Evolutionary conservation across 176 grass and related monocot genomes (phyloP), one percentile per base, ranked within the genome.

Genomic region (Areca catechu): DNA sequence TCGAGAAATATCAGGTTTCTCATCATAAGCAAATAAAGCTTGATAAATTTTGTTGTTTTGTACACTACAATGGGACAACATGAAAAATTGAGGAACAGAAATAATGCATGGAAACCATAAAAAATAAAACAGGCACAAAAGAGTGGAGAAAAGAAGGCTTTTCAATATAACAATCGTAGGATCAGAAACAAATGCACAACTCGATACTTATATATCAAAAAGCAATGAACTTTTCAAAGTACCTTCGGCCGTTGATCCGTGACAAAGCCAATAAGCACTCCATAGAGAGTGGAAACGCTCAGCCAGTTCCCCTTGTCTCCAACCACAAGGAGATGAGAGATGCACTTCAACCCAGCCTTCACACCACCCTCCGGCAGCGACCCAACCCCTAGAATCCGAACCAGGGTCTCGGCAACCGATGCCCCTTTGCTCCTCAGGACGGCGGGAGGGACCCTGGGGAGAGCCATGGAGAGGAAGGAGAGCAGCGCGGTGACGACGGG

Each of bases 281-380:
- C 63, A 21, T 80, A 97, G 4, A 81, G 74, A 49, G 78, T 71
- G 47, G 70, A 71, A 48, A 97, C 49, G 17, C 67, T 57, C 56
- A 63, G 54, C 92, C 92, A 97, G 76, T 75, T 88, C 22, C 65
- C 57, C 27, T 79, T 88, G 16, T 88, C 92, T 24, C 83, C 87
- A 5, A 47, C 58, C 15, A 74, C 79, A 16, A 97, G 79, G 65
- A 97, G 60, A 75, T 86, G 76, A 21, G 81, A 75, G 19, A 87
- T 64, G 70, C 92, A 97, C 75, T 76, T 90, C 66, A 88, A 51
- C 55, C 92, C 92, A 7, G 83, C 77, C 72, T 75, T 88, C 2
- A 91, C 72, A 15, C 86, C 86, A 1, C 74, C 43, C 22, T 84
- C 80, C 2, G 71, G 76, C 20, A 78, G 77, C 60, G 78, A 85